These are phyloP conservation scores for Ophiostoma sp. DNA, from an alignment of 2,329 filamentous ascomycete species.

Conservation along the genomic window DNA sequence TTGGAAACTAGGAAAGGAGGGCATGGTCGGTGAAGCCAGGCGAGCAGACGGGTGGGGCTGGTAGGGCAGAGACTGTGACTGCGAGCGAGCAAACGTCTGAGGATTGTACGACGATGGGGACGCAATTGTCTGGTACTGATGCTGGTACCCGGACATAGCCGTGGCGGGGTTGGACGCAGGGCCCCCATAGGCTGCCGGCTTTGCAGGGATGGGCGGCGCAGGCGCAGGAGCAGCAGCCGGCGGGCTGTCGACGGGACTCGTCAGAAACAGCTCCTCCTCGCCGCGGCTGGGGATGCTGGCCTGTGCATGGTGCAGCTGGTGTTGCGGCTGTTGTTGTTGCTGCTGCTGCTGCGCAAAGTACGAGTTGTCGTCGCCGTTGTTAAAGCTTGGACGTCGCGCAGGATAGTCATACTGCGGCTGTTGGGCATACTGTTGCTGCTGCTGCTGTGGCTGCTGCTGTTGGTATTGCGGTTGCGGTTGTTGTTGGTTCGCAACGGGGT, in stretches of 20 bases:
- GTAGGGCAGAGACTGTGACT: conserved; percentile 52
- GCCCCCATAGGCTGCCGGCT: conserved; percentile 42
- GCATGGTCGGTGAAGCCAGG: conserved; percentile 42
- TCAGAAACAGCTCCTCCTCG: conserved; percentile 66
- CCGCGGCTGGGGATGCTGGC: conserved; percentile 32
- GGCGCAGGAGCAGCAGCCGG: conserved; percentile 23
- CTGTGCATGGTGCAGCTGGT: conserved; percentile 23
- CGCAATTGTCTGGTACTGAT: conserved; percentile 50
- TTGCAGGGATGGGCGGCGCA: conserved; percentile 31
- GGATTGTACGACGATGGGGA: conserved; percentile 68
- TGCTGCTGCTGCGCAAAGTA: conserved; percentile 46
- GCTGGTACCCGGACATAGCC: conserved; percentile 54
- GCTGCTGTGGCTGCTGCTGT: conserved; percentile 20
- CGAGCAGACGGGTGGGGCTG: conserved; percentile 37
- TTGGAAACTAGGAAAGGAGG: conserved; percentile 37
- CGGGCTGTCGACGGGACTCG: conserved; percentile 44
- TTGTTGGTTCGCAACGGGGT: conserved; percentile 51
- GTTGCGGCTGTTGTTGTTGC: background rate
- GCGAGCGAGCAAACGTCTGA: conserved; percentile 59
- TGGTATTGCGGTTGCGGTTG: conserved; percentile 18
- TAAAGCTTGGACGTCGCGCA: conserved; percentile 67
- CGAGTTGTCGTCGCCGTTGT: conserved; percentile 69
- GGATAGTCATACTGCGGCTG: conserved; percentile 39
- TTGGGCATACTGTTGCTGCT: conserved; percentile 14
- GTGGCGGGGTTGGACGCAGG: conserved; percentile 40